Percentiles rank a stretch among this genome's conserved stretches.
These are phyloP conservation scores for Aspergillus japonicus DNA, from an alignment of 2,329 filamentous ascomycete genomes.

Conservation along the genomic window DNA sequence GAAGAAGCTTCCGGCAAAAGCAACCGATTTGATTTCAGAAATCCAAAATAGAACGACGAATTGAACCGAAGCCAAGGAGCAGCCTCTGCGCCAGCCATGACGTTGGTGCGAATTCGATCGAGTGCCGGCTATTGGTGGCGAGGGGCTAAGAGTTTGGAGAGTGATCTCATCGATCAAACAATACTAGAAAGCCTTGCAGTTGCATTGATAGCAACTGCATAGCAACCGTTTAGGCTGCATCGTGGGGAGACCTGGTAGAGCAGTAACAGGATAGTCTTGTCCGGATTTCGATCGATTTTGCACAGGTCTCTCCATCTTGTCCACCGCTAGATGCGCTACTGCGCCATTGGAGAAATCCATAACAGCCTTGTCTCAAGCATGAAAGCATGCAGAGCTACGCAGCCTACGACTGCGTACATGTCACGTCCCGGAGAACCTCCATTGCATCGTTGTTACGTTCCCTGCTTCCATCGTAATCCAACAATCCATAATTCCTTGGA, in stretches of 20 bases:
- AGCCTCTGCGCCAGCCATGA: not conserved
- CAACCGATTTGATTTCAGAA: not conserved
- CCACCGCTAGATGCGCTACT: not conserved
- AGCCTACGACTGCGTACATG: conserved; percentile 1
- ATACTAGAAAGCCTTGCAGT: conserved; percentile 10
- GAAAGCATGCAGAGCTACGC: conserved; percentile 6
- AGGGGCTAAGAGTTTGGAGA: not conserved
- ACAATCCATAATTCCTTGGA: not conserved
- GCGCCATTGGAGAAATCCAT: not conserved
- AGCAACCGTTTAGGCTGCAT: conserved; percentile 7
- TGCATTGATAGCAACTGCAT: conserved; percentile 13
- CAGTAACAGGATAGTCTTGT: not conserved
- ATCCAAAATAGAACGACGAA: not conserved
- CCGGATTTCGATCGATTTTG: not conserved
- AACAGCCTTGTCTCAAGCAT: not conserved
- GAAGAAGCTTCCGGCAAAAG: not conserved
- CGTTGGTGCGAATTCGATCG: not conserved
- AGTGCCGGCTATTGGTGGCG: not conserved
- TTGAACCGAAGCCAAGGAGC: not conserved
- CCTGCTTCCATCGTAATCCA: not conserved
- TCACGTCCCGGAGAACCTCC: conserved; percentile 1
- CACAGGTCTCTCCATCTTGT: not conserved
- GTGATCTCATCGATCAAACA: not conserved
- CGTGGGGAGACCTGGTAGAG: not conserved
- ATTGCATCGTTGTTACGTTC: not conserved